phyloP scores from a whole-genome alignment of 2,329 filamentous ascomycete genomes.

The Fusarium nygamai region DNA sequence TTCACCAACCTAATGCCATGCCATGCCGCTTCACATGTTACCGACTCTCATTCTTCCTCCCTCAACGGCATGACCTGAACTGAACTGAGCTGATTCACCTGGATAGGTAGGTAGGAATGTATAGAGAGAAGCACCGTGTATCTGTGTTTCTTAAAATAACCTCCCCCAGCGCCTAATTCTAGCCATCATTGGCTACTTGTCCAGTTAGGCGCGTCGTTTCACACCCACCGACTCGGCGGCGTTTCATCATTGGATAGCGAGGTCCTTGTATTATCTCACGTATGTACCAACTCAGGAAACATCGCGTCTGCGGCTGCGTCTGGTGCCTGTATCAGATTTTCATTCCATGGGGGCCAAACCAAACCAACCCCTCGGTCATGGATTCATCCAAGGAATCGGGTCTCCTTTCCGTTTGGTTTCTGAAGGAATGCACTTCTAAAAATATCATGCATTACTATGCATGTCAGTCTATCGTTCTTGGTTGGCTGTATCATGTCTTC shows the following conservation, averaged over 20 bases:
- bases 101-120: not conserved
- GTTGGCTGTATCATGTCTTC: not conserved
- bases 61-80: not conserved
- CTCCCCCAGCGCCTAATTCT: slow-evolving; percentile 45
- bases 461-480: slow-evolving; percentile 3
- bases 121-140: not conserved
- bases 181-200: slow-evolving; percentile 40
- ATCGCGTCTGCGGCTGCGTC: slow-evolving; percentile 27
- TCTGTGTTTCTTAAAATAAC: slow-evolving; percentile 21
- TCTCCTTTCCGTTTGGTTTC: slow-evolving; percentile 9
- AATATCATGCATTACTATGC: slow-evolving; percentile 23
- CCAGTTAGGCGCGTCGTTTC: slow-evolving; percentile 41
- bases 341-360: slow-evolving; percentile 23
- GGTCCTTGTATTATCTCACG: slow-evolving; percentile 22
- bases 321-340: slow-evolving; percentile 42
- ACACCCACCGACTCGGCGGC: slow-evolving; percentile 36
- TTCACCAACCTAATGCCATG: slow-evolving; percentile 8
- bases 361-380: slow-evolving; percentile 20
- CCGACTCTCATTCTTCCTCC: not conserved
- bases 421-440: slow-evolving; percentile 22
- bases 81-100: not conserved
- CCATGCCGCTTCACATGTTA: not conserved
- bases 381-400: slow-evolving; percentile 3
- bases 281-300: not conserved
- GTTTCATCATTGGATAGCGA: slow-evolving; percentile 43